Evolutionary conservation across 768 basidiomycete species (phyloP), one percentile per base, ranked within the genome.

Genomic region (Lactarius evosmus): DNA sequence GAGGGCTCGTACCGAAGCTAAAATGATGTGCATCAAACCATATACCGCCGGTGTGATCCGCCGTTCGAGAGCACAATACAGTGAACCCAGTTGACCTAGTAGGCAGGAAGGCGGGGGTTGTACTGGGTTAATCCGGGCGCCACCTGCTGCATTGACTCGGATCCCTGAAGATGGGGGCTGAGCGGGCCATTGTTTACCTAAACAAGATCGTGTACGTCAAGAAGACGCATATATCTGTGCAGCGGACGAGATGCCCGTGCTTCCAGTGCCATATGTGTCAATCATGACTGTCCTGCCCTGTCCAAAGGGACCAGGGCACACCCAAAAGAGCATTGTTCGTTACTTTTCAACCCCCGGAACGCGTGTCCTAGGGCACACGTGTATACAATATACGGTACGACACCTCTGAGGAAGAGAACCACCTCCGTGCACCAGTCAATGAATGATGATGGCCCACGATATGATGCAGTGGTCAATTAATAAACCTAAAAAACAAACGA

Each of bases 231-330:
- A 34, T 33, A 49, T 36, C 44, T n/a, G 8, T 22, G 44, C 44
- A 46, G 17, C 44, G 59, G 17, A 19, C 7, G 30, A 49, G 44
- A 22, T 27, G 38, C 46, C 50, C n/a, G 19, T 60, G 40, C 30
- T 22, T 46, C 44, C 22, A 22, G 11, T 46, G 44, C 44, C 44
- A 11, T 53, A 60, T 54, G 52, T 60, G 60, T 54, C 58, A 60
- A 54, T 53, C 51, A 41, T 40, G 3, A 14, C 33, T 12, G 9
- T 12, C 36, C 40, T n/a, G 40, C 9, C 40, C 19, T 41, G 40
- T 41, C 7, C 7, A 41, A 46, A 46, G 44, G 44, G 44, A 46
- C 11, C 44, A 46, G 44, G 44, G 44, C 44, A 46, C 22, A 22
- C 19, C 40, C 40, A 41, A 41, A 41, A 41, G 19, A 9, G 16